A percentile compares a stretch with the other conserved stretches of the same genome.
These are phyloP conservation scores for Hymenoscyphus occultus DNA, from an alignment of 2,329 filamentous ascomycete genomes.

Conservation along the genomic window DNA sequence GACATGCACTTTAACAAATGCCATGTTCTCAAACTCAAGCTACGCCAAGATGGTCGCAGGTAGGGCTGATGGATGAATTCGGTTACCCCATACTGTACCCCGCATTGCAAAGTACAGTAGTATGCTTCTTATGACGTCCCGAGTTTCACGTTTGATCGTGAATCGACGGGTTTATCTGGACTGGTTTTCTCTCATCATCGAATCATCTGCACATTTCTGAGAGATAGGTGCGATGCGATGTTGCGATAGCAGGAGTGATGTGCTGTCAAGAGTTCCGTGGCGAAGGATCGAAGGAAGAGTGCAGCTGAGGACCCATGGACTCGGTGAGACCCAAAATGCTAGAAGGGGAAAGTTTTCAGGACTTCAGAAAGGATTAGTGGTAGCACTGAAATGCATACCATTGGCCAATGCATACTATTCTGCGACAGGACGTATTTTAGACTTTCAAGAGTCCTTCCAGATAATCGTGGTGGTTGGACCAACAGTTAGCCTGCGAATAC, in stretches of 20 bases:
- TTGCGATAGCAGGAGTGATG: background rate
- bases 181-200: background rate
- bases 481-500: background rate
- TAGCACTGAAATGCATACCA: background rate
- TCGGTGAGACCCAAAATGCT: background rate
- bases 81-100: background rate
- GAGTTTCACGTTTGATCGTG: background rate
- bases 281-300: background rate
- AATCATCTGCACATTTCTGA: background rate
- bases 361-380: background rate
- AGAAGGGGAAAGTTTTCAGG: background rate
- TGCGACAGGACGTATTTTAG: background rate
- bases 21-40: background rate
- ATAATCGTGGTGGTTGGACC: no score
- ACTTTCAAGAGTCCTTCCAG: background rate
- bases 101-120: background rate
- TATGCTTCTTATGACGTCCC: background rate
- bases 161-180: background rate
- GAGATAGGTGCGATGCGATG: background rate
- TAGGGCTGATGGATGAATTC: slow-evolving; percentile 1
- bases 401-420: background rate
- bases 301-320: background rate
- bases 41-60: background rate
- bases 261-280: background rate
- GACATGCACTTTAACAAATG: background rate